These are phyloP conservation scores for Leptographium radiaticola DNA, from an alignment of 2,329 filamentous ascomycete genomes.

Conservation along the genomic window DNA sequence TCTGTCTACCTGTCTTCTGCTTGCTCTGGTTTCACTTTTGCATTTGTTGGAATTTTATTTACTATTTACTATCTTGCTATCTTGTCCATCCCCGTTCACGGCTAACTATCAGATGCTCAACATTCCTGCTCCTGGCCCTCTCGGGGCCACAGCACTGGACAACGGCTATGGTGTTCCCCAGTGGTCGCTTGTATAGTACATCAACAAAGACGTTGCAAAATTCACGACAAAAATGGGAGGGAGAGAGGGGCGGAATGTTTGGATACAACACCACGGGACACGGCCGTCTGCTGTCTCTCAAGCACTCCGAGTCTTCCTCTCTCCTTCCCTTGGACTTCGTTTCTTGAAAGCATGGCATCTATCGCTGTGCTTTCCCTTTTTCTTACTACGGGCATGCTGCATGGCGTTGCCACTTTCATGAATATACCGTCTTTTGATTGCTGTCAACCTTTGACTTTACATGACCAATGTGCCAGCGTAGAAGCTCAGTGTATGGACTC, in stretches of 20 bases:
- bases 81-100: too few species aligned
- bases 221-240: not conserved
- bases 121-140: not conserved
- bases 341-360: not conserved
- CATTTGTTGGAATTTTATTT: not conserved
- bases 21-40: not conserved
- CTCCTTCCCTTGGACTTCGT: not conserved
- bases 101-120: not conserved
- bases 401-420: not conserved
- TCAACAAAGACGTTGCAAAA: not conserved
- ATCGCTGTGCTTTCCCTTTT: not conserved
- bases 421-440: not conserved
- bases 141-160: not conserved
- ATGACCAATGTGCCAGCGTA: not conserved
- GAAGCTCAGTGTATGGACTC: too few species aligned
- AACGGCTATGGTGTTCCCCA: not conserved
- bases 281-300: not conserved
- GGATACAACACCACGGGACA: not conserved
- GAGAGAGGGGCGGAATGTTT: not conserved
- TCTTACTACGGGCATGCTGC: not conserved
- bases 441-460: not conserved
- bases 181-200: not conserved
- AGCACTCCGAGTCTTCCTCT: not conserved
- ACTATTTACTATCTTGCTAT: not conserved
- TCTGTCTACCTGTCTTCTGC: not conserved